A percentile compares a stretch with the other conserved stretches of the same genome.
Conservation (phyloP, 2,329 filamentous ascomycete genomes). For the Lecanoromycetidae sp. region DNA sequence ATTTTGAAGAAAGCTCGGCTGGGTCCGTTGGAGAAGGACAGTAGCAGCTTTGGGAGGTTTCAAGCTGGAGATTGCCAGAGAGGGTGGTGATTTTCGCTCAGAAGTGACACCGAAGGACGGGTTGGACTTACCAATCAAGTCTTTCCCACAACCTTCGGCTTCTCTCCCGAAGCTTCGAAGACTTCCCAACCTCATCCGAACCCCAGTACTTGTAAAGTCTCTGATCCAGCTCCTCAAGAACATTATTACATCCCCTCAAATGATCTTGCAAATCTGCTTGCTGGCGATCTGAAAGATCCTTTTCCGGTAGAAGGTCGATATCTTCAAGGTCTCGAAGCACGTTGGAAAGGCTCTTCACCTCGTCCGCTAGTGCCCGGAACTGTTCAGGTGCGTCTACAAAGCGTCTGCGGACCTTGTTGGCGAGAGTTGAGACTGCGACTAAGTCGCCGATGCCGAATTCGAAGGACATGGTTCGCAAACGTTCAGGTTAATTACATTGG, state of each 20-base stretch:
- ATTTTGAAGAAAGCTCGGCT: too few species aligned
- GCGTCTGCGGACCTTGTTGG: constrained; percentile 2
- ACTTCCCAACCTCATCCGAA: background rate
- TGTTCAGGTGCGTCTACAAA: constrained; percentile 7
- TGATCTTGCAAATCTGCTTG: background rate
- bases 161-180: background rate
- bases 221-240: constrained; percentile 15
- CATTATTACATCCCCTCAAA: constrained; percentile 2
- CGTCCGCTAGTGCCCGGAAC: constrained; percentile 3
- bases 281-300: background rate
- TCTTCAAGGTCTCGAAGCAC: constrained; percentile 15
- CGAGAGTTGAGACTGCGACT: constrained; percentile 1
- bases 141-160: too few species aligned
- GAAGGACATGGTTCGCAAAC: constrained; percentile 10
- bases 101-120: too few species aligned
- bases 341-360: constrained; percentile 8
- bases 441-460: constrained; percentile 9
- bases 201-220: constrained; percentile 14
- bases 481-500: too few species aligned
- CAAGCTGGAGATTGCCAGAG: too few species aligned
- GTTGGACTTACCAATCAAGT: too few species aligned
- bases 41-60: too few species aligned
- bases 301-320: background rate
- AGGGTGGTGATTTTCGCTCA: too few species aligned
- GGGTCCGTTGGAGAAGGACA: too few species aligned